Conservation (phyloP, 257 asterid species). For the Phtheirospermum japonicum region DNA sequence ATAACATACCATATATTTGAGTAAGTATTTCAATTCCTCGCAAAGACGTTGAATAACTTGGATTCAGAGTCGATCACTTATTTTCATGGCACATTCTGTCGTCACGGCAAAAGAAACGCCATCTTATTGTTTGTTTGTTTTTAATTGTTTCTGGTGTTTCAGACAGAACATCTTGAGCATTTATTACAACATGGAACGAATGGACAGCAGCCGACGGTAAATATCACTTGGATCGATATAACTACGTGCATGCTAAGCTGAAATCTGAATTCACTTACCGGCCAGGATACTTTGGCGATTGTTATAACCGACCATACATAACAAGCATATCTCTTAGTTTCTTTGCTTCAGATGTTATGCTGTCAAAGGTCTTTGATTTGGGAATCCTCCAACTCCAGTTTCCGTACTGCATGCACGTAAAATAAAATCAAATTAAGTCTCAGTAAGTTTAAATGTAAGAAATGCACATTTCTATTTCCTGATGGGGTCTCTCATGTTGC, state of each 20-base stretch:
- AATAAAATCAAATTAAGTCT: not conserved
- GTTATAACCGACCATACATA: constrained; percentile 63
- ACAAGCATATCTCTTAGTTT: constrained; percentile 59
- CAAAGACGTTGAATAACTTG: constrained; percentile 3
- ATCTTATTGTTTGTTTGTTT: no score
- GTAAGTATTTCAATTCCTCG: constrained; percentile 5
- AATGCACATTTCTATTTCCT: no score
- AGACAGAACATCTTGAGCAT: no score
- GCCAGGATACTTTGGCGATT: not conserved
- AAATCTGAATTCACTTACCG: constrained; percentile 27
- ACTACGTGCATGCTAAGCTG: not conserved
- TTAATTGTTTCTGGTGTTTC: no score
- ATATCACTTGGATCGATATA: not conserved
- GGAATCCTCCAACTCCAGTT: constrained; percentile 99
- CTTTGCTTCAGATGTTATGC: constrained; percentile 64
- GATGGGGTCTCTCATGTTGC: no score
- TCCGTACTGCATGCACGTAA: constrained; percentile 57
- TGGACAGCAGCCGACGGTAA: not conserved
- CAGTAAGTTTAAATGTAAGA: not conserved
- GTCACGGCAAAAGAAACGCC: no score
- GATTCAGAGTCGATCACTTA: not conserved
- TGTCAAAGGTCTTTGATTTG: constrained; percentile 54
- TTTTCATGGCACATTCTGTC: no score
- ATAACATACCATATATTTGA: constrained; percentile 2
- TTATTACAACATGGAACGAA: no score